Evolutionary conservation across 164 flowering plant species (phyloP), one percentile per base, ranked within the genome.

Genomic region (Magnolia officinalis): DNA sequence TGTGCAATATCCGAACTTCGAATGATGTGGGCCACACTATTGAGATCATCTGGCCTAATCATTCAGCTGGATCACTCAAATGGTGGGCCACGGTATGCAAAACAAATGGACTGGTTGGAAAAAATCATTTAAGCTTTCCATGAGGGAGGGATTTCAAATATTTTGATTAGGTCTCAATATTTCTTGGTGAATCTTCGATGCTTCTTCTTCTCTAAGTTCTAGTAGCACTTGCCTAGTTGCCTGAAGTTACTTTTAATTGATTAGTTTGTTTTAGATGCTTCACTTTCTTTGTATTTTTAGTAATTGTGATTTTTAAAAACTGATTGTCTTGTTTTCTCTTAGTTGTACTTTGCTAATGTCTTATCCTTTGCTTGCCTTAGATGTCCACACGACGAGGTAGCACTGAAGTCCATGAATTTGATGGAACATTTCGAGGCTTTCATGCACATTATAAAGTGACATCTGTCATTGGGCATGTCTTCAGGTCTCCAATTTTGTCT

Each of bases 401-500:
- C 77, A 94, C 98, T 1, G 96, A 92, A 19, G 92, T 96, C 20
- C 98, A 96, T 85, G 99, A 96, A 80, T 93, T 96, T 85, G 91
- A 89, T 78, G 97, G 88, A 61, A 82, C 24, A 29, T 96, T 96
- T 85, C 75, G 68, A 67, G 93, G 93, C 6, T 77, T 58, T 78
- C 80, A 74, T 70, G 92, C 83, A 2, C 87, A 87, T 66, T 88
- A 73, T 75, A 96, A 85, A 90, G 97, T 96, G 74, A 96, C 99
- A 13, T 90, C 99, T 45, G 99, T 96, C 14, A 91, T 92, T 76
- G 99, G 99, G 37, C 99, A 96, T 87, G 90, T 96, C 80, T 96
- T 93, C 93, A 96, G 99, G 98, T 93, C 20, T 73, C 52, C 23
- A 16, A 11, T 9, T 49, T 73, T 74, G 58, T 49, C 61, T 16